These are phyloP conservation scores for Bolboschoenoplectus hybrid DNA, from an alignment of 202 grass and related monocot genomes.

Conservation along the genomic window DNA sequence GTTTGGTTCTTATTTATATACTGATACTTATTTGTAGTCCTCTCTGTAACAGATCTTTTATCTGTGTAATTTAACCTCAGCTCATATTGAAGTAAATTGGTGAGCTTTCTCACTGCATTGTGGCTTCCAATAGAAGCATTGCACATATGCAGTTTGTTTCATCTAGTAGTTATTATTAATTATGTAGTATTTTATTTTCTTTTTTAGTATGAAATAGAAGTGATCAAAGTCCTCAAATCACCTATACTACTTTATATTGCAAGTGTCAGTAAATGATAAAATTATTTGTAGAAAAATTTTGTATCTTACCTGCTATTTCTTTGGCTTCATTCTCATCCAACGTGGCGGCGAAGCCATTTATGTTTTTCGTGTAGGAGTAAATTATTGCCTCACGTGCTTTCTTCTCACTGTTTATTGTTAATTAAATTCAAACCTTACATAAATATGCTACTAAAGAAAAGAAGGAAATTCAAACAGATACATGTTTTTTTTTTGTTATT, in stretches of 20 bases:
- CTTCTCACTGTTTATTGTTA: slow-evolving; percentile 44
- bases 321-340: slow-evolving; percentile 51
- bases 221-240: no score
- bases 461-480: not conserved
- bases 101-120: not conserved
- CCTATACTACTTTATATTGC: no score
- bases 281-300: not conserved
- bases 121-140: not conserved
- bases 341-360: slow-evolving; percentile 74
- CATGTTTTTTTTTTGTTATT: not conserved
- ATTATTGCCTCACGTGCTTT: slow-evolving; percentile 55
- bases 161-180: not conserved
- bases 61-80: no score
- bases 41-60: no score
- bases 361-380: slow-evolving; percentile 79
- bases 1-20: no score
- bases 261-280: not conserved
- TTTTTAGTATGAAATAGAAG: no score
- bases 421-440: not conserved
- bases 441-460: not conserved
- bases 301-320: slow-evolving; percentile 54
- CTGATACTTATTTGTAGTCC: no score
- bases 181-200: no score
- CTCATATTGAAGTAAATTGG: no score
- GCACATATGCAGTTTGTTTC: not conserved